Evolutionary conservation across 2,329 filamentous ascomycete species (phyloP).

Genomic region (Ascocoryne sarcoides): DNA sequence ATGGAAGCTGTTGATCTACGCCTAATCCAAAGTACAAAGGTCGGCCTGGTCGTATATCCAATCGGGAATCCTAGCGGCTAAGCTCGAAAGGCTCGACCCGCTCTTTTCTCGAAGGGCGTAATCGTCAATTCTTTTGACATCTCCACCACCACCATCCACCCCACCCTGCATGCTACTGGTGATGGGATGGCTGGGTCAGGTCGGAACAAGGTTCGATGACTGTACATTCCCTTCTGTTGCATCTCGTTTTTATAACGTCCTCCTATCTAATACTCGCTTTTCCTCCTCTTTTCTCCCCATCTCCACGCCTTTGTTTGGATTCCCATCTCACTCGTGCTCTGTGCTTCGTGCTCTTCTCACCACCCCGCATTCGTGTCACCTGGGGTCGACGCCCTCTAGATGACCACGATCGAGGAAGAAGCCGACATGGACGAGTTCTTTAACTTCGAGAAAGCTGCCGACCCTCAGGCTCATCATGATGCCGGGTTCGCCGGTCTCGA

Average conservation of each 20-base stretch:
- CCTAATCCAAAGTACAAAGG: too few species aligned
- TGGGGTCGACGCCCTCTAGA: conserved; percentile 22
- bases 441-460: conserved; percentile 47
- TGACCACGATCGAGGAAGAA: conserved; percentile 35
- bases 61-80: too few species aligned
- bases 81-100: too few species aligned
- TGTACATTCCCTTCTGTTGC: too few species aligned
- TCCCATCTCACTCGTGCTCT: background rate
- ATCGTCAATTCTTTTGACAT: background rate
- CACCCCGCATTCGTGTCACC: background rate
- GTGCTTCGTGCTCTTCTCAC: background rate
- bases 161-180: background rate
- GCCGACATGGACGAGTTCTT: conserved; percentile 48
- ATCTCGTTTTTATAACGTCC: too few species aligned
- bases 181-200: too few species aligned
- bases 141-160: background rate
- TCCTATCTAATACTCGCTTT: too few species aligned
- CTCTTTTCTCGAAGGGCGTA: conserved; percentile 1
- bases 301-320: conserved; percentile 19
- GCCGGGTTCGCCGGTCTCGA: conserved; percentile 10
- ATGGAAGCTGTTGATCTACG: too few species aligned
- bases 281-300: too few species aligned
- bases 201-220: too few species aligned
- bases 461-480: background rate
- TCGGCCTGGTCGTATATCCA: too few species aligned